These are phyloP conservation scores for Xylaria flabelliformis DNA, from an alignment of 495 filamentous ascomycete species.

Conservation along the genomic window DNA sequence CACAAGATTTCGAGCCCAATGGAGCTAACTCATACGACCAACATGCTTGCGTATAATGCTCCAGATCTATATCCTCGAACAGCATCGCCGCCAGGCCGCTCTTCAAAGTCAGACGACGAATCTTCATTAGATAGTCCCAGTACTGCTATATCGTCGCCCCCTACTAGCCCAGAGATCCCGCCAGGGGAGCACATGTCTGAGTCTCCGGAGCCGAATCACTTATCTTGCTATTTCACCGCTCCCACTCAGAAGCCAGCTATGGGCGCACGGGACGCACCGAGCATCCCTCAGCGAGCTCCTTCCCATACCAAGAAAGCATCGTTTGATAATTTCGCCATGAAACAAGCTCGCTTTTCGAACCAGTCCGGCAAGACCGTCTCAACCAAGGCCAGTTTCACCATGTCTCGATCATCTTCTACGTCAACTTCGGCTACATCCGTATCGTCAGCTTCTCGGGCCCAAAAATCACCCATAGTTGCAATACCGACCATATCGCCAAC, in stretches of 20 bases:
- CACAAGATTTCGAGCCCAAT: constrained; percentile 86
- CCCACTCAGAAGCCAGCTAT: constrained; percentile 51
- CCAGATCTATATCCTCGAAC: constrained; percentile 71
- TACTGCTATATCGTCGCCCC: constrained; percentile 64
- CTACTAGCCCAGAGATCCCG: constrained; percentile 76
- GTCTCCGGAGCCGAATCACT: constrained; percentile 73
- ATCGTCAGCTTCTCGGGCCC: constrained; percentile 42
- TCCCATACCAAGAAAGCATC: constrained; percentile 81
- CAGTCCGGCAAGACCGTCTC: constrained; percentile 50
- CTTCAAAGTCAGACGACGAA: constrained; percentile 61
- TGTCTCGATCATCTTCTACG: constrained; percentile 55
- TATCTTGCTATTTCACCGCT: constrained; percentile 77
- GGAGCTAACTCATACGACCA: constrained; percentile 89
- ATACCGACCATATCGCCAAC: constrained; percentile 28
- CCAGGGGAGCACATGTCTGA: constrained; percentile 64
- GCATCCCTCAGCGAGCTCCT: constrained; percentile 74
- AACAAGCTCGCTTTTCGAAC: constrained; percentile 62
- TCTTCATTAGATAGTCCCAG: constrained; percentile 61
- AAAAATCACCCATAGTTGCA: constrained; percentile 42
- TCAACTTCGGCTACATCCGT: constrained; percentile 54
- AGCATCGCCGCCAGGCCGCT: constrained; percentile 61
- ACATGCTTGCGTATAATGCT: constrained; percentile 93
- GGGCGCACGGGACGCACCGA: constrained; percentile 59
- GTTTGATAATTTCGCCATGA: constrained; percentile 62
- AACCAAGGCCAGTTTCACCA: constrained; percentile 52